Evolutionary conservation across 495 filamentous ascomycete genomes (phyloP), one percentile per base, ranked within the genome.

Genomic region (Lophiotrema nucula): DNA sequence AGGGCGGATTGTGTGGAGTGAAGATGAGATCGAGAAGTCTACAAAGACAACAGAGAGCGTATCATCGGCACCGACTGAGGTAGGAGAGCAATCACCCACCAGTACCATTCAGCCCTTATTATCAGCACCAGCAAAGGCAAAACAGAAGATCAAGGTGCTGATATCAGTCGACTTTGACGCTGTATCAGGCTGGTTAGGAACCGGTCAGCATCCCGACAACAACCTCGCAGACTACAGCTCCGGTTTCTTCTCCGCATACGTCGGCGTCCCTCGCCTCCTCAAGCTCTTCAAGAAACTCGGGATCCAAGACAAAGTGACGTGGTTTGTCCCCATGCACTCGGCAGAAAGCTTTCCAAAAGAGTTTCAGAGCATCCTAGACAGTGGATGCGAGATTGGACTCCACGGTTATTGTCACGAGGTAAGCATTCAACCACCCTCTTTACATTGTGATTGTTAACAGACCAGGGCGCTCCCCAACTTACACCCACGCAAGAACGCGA

Each of bases 301-400:
- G 10, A 74, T 85, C 31, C 68, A 77, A 4, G 70, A 80, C 4
- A 76, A 77, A 25, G 73, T 81, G 16, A 83, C 83, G 3, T 86
- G 83, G 83, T 85, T 84, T 60, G 77, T 86, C 19, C 83, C 83
- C 0, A 82, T 83, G 6, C 83, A 86, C 66, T 81, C 79, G 1
- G 74, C 81, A 49, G 83, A 86, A 56, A 82, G 74, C 13, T 86
- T 85, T 65, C 81, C 80, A 0, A 69, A 75, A 1, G 73, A 80
- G 53, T 77, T 79, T 2, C 71, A 74, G 27, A 70, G 72, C 21
- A 81, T 86, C 31, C 70, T 84, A 2, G 74, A 79, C 0, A 76
- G 75, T 21, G 81, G 81, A 2, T 74, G 72, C n/a, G 83, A 86
- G 60, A 77, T 85, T 38, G 83, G 75, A 0, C 70, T 82, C 10